Evolutionary conservation across 1,139 yeast genomes (phyloP), one percentile per base, ranked within the genome.

Genomic region (Pichia sp.): DNA sequence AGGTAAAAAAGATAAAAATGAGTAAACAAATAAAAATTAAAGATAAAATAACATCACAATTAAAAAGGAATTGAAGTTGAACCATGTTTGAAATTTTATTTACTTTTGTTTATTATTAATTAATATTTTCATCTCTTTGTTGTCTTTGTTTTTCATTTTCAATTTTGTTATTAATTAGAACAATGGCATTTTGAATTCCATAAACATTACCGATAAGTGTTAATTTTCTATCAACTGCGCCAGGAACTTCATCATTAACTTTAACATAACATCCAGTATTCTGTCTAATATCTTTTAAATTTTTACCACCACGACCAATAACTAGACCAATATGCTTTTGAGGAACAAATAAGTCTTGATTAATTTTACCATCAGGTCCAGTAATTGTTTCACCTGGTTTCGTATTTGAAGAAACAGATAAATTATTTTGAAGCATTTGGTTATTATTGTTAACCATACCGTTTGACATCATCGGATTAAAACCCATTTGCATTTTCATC

Each of bases 281-380:
- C 57, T 83, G 85, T 59, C 95, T 79, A 46, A 89, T 84, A 57
- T 86, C 89, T 63, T 84, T 87, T 54, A 89, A 85, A 62, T 84
- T 87, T 62, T 83, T 81, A 29, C 96, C 96, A 42, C 89, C 89
- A 68, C 84, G 87, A 9, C 96, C 96, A 58, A 89, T 89, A 25
- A 89, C 85, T 41, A 88, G 81, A 0, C 96, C 96, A 47, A 88
- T 91, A 67, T 76, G 84, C 46, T 79, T 78, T 63, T 86, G 85
- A 41, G 95, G 91, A 45, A 89, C 89, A 60, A 72, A 83, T 3
- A 88, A 73, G 56, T 86, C 91, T 67, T 87, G 90, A 54, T 78
- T 77, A 57, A 74, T 73, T 60, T 77, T 79, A 55, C 81, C 84
- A 18, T 68, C 73, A 8, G 67, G 45, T 5, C 58, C 58, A 16